These are phyloP conservation scores for Cyclotella cryptica DNA, from an alignment of 108 stramenopile species.

Conservation along the genomic window DNA sequence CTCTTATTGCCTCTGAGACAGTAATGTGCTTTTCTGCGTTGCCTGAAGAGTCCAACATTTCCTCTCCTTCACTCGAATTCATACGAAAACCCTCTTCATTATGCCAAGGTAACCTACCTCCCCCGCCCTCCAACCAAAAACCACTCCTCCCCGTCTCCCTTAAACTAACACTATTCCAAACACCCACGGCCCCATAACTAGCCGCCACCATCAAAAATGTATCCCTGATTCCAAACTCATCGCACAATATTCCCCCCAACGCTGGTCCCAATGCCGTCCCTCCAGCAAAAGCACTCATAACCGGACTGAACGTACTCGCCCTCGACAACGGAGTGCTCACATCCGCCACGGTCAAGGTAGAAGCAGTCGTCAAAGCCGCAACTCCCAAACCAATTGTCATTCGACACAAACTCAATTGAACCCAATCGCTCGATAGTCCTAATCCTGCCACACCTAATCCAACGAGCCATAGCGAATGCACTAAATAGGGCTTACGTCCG, in stretches of 20 bases:
- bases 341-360: constrained; percentile 83
- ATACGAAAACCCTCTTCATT: background rate
- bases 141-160: constrained; percentile 62
- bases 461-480: constrained; percentile 69
- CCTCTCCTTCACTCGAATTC: background rate
- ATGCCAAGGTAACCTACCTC: constrained; percentile 55
- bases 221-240: constrained; percentile 69
- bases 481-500: constrained; percentile 89
- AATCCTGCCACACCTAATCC: constrained; percentile 88
- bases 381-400: constrained; percentile 85
- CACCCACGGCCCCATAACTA: constrained; percentile 63
- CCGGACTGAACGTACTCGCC: constrained; percentile 81
- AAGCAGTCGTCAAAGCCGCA: constrained; percentile 73
- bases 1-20: constrained; percentile 55
- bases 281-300: constrained; percentile 85
- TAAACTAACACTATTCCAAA: constrained; percentile 68
- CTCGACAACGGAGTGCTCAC: constrained; percentile 84
- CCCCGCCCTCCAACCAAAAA: constrained; percentile 13
- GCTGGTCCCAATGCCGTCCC: constrained; percentile 91
- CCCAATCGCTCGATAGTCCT: constrained; percentile 70
- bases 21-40: constrained; percentile 32
- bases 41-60: constrained; percentile 5
- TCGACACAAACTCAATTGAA: constrained; percentile 76
- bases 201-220: constrained; percentile 80
- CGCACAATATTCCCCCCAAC: constrained; percentile 79